Percentiles rank a stretch among this genome's conserved stretches.
phyloP scores from a whole-genome alignment of 352 stramenopile species.

The Pythium coloratum region DNA sequence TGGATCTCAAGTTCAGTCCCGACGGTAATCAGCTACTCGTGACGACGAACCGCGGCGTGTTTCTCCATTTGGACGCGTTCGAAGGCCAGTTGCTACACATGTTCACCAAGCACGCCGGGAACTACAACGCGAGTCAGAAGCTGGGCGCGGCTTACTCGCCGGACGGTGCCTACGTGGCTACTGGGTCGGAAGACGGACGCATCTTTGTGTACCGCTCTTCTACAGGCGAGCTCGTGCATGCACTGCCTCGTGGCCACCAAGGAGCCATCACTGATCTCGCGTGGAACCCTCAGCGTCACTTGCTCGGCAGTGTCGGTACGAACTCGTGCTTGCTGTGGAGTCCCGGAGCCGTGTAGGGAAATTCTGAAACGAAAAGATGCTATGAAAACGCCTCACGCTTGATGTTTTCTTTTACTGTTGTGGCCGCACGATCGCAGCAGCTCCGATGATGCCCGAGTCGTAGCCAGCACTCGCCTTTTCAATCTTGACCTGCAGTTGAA shows the following conservation, averaged over 20 bases:
- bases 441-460: slow-evolving; percentile 81
- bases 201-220: slow-evolving; percentile 69
- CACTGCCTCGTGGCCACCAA: slow-evolving; percentile 57
- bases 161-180: slow-evolving; percentile 75
- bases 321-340: slow-evolving; percentile 84
- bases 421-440: slow-evolving; percentile 36
- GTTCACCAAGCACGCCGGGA: slow-evolving; percentile 54
- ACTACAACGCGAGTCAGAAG: slow-evolving; percentile 36
- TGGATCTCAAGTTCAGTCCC: slow-evolving; percentile 83
- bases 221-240: slow-evolving; percentile 58
- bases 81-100: slow-evolving; percentile 79
- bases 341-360: slow-evolving; percentile 20
- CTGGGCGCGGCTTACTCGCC: slow-evolving; percentile 70
- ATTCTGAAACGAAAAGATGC: background rate
- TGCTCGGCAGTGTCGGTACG: slow-evolving; percentile 63
- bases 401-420: background rate
- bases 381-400: background rate
- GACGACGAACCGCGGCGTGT: slow-evolving; percentile 77
- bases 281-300: slow-evolving; percentile 86
- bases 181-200: slow-evolving; percentile 68
- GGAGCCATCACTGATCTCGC: slow-evolving; percentile 66
- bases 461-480: slow-evolving; percentile 83
- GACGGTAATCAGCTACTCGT: slow-evolving; percentile 85
- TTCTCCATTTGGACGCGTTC: slow-evolving; percentile 84
- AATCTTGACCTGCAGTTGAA: slow-evolving; percentile 50